Evolutionary conservation across 2,329 filamentous ascomycete genomes (phyloP).

Genomic region (Pseudocercospora ulei): DNA sequence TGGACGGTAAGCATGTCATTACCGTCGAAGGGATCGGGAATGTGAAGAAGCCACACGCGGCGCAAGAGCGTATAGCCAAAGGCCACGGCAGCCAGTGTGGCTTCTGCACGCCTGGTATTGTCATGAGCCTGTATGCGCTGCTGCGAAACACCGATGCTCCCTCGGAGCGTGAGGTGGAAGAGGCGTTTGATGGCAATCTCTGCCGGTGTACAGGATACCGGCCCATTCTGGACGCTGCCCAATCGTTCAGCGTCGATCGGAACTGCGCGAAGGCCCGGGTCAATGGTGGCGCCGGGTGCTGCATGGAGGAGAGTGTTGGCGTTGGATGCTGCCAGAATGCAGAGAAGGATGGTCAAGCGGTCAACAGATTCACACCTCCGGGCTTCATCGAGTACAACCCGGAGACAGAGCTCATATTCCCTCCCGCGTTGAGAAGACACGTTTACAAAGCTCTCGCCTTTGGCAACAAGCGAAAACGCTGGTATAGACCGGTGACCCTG

Average conservation of each 20-base stretch:
- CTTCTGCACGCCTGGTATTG: slow-evolving; percentile 95
- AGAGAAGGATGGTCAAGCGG: slow-evolving; percentile 36
- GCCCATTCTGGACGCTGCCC: slow-evolving; percentile 86
- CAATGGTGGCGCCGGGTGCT: slow-evolving; percentile 59
- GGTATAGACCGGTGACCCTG: slow-evolving; percentile 81
- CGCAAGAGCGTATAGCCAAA: slow-evolving; percentile 83
- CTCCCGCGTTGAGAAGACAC: slow-evolving; percentile 71
- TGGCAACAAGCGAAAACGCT: slow-evolving; percentile 88
- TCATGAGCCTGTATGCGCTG: slow-evolving; percentile 92
- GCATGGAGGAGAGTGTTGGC: slow-evolving; percentile 49
- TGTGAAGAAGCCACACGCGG: slow-evolving; percentile 73
- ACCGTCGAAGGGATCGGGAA: slow-evolving; percentile 94
- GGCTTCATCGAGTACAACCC: slow-evolving; percentile 91
- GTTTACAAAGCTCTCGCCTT: slow-evolving; percentile 73
- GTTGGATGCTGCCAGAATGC: slow-evolving; percentile 49
- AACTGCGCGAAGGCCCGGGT: slow-evolving; percentile 48
- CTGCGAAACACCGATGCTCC: slow-evolving; percentile 73
- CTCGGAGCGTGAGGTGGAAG: slow-evolving; percentile 74
- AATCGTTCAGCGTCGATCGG: slow-evolving; percentile 62
- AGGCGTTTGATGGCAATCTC: slow-evolving; percentile 92
- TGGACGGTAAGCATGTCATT: slow-evolving; percentile 96
- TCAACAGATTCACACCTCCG: slow-evolving; percentile 66
- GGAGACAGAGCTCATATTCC: slow-evolving; percentile 91
- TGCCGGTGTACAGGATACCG: slow-evolving; percentile 93
- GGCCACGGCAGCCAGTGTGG: slow-evolving; percentile 88